A percentile compares a stretch with the other conserved stretches of the same genome.
Conservation (phyloP, 129 eudicot species). For the Centaurea solstitialis region DNA sequence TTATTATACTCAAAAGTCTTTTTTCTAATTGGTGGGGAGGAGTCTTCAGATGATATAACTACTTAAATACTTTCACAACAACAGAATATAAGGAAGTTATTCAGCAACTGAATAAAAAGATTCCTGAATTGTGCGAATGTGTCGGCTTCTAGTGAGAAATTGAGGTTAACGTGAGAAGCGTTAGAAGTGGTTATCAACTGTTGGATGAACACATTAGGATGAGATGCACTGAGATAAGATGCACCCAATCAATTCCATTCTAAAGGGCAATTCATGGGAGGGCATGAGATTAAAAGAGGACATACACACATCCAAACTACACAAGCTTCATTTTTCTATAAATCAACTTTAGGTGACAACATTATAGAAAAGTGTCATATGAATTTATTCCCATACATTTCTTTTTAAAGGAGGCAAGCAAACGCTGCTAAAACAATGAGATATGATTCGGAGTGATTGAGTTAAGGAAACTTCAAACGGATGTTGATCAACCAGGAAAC, state of each 20-base stretch:
- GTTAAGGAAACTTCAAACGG: not conserved
- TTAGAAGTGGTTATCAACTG: too few relatives aligned
- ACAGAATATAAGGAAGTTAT: not conserved
- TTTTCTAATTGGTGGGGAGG: conserved; percentile 2
- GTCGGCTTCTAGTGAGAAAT: too few relatives aligned
- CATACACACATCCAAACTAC: conserved; percentile 3
- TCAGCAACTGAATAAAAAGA: conserved; percentile 1
- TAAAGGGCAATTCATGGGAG: too few relatives aligned
- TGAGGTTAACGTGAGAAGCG: too few relatives aligned
- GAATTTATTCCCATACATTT: not conserved
- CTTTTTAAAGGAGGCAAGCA: not conserved
- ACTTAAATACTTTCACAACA: not conserved
- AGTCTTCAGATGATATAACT: not conserved
- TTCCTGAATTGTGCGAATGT: not conserved
- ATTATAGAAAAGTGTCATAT: not conserved
- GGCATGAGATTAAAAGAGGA: too few relatives aligned
- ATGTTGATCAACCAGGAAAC: conserved; percentile 9
- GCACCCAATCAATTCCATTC: too few relatives aligned
- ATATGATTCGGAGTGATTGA: not conserved
- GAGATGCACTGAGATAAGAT: too few relatives aligned
- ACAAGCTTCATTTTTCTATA: not conserved
- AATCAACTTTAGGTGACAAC: not conserved
- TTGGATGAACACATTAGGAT: too few relatives aligned
- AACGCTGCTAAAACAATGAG: conserved; percentile 10
- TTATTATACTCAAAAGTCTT: not conserved